Conservation (phyloP, 768 basidiomycete genomes). For the Collybiopsis luxurians region DNA sequence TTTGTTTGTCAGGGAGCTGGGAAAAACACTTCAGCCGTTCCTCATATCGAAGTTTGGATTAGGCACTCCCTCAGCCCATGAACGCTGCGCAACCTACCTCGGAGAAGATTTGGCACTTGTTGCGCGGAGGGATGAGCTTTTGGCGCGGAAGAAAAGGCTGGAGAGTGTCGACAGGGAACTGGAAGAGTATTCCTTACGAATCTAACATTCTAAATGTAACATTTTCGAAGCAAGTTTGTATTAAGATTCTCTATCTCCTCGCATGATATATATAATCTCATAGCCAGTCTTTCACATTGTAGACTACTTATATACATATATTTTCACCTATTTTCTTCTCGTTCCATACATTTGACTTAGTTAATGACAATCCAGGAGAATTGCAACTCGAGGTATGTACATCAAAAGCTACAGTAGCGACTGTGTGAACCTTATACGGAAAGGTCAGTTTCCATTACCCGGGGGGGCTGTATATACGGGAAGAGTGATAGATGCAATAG, state of each 20-base stretch:
- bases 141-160: constrained; percentile 30
- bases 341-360: too few species aligned
- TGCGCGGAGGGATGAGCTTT: constrained; percentile 30
- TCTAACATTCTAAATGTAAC: too few species aligned
- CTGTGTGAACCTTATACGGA: too few species aligned
- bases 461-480: constrained; percentile 3
- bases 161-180: constrained; percentile 38
- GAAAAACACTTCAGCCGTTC: constrained; percentile 26
- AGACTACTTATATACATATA: too few species aligned
- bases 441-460: constrained; percentile 3
- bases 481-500: constrained; percentile 11
- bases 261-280: too few species aligned
- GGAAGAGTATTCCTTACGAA: background rate
- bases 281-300: too few species aligned
- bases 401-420: too few species aligned
- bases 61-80: constrained; percentile 29
- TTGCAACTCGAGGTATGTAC: too few species aligned
- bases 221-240: too few species aligned
- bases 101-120: constrained; percentile 42
- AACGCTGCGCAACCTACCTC: constrained; percentile 38
- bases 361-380: too few species aligned
- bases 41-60: constrained; percentile 34
- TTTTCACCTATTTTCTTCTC: too few species aligned
- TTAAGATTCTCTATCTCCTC: too few species aligned
- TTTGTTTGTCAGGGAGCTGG: constrained; percentile 30